Conservation (phyloP, 2,329 filamentous ascomycete genomes). For the Alternaria triticimaculans region DNA sequence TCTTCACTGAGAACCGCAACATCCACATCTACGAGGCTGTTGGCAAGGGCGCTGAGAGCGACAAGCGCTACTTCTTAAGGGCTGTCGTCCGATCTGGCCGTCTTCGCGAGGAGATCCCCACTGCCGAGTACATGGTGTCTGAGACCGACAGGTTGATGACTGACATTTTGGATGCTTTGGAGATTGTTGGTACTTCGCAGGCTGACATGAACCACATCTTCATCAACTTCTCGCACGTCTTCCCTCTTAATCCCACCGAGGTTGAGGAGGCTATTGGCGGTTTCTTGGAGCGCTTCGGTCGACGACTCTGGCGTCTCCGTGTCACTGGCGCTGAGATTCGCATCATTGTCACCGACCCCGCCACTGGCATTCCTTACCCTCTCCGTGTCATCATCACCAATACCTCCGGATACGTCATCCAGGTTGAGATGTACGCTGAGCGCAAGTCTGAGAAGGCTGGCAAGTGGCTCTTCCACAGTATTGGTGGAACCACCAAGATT, state of each 20-base stretch:
- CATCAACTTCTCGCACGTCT: conserved; percentile 98
- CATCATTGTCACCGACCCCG: conserved; percentile 93
- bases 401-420: conserved; percentile 96
- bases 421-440: conserved; percentile 97
- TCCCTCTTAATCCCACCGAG: conserved; percentile 87
- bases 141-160: conserved; percentile 97
- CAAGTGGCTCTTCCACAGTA: conserved; percentile 98
- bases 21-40: conserved; percentile 98
- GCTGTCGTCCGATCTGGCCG: conserved; percentile 93
- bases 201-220: conserved; percentile 99
- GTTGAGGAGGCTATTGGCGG: conserved; percentile 92
- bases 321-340: conserved; percentile 98
- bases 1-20: conserved; percentile 98
- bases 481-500: conserved; percentile 92
- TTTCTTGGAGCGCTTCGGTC: conserved; percentile 95
- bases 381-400: conserved; percentile 97
- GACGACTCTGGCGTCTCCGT: conserved; percentile 93
- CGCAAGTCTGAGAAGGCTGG: conserved; percentile 93
- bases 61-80: conserved; percentile 98
- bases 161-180: conserved; percentile 94
- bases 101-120: conserved; percentile 95
- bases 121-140: conserved; percentile 97
- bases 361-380: conserved; percentile 84
- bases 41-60: conserved; percentile 91
- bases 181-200: conserved; percentile 99